Conservation (phyloP, 768 basidiomycete species). For the Arthromyces matolae region DNA sequence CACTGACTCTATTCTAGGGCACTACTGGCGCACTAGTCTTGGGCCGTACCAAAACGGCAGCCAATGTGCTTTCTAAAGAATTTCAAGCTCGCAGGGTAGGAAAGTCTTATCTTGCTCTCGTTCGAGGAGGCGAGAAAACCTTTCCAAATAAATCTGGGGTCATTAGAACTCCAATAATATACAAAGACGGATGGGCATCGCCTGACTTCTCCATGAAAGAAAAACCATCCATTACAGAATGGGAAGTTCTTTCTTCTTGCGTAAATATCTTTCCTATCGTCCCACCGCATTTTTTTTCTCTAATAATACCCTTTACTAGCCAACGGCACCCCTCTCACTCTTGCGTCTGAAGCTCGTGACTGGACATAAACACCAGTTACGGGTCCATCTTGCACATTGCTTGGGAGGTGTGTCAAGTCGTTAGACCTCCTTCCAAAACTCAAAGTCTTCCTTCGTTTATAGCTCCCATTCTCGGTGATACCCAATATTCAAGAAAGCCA, state of each 20-base stretch:
- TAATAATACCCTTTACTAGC: constrained; percentile 14
- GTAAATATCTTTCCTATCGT: constrained; percentile 31
- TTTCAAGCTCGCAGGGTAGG: constrained; percentile 43
- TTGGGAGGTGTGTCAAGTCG: constrained; percentile 48
- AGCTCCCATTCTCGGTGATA: constrained; percentile 71
- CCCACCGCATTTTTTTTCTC: not conserved
- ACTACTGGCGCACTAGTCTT: constrained; percentile 65
- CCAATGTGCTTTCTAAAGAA: constrained; percentile 52
- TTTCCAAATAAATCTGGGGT: constrained; percentile 38
- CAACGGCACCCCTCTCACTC: constrained; percentile 50
- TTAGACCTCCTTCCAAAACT: constrained; percentile 5
- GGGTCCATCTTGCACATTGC: constrained; percentile 56
- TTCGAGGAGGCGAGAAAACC: constrained; percentile 46
- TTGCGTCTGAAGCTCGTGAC: constrained; percentile 54
- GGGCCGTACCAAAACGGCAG: constrained; percentile 39
- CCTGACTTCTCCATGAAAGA: constrained; percentile 28
- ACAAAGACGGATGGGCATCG: constrained; percentile 44
- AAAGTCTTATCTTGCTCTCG: constrained; percentile 65
- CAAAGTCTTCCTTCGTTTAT: not conserved
- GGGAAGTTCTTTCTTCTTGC: constrained; percentile 57
- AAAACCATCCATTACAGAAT: constrained; percentile 45
- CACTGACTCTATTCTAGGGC: constrained; percentile 30
- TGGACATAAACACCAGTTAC: constrained; percentile 67
- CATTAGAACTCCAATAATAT: constrained; percentile 40
- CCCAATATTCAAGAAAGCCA: constrained; percentile 40